Evolutionary conservation across 495 filamentous ascomycete genomes (phyloP).

Genomic region (Thozetella sp.): DNA sequence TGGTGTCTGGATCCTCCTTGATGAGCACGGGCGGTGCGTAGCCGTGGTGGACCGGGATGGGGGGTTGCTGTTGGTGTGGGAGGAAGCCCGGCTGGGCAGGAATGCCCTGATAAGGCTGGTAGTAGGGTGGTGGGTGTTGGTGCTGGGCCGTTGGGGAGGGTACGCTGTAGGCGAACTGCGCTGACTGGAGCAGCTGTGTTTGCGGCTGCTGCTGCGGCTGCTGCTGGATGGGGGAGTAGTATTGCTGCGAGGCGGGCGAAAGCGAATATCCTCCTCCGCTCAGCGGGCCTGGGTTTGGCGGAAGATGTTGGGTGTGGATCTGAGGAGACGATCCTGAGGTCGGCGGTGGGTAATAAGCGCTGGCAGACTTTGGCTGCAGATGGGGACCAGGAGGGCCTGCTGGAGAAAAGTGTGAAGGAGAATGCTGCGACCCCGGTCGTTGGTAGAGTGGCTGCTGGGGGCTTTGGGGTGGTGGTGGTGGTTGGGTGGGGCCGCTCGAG

Average conservation of each 20-base stretch:
- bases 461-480: conserved; percentile 12
- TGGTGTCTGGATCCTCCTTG: conserved; percentile 33
- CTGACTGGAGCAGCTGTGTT: not conserved
- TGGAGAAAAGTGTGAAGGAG: not conserved
- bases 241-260: conserved; percentile 7
- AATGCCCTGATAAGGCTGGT: conserved; percentile 5
- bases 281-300: conserved; percentile 6
- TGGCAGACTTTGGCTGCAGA: conserved; percentile 3
- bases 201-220: conserved; percentile 8
- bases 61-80: not conserved
- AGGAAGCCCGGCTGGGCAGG: conserved; percentile 16
- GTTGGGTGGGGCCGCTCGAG: conserved; percentile 28
- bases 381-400: not conserved
- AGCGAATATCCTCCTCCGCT: conserved; percentile 2
- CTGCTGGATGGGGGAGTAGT: conserved; percentile 5
- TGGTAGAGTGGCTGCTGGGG: conserved; percentile 11
- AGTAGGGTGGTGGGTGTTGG: conserved; percentile 6
- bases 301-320: conserved; percentile 7
- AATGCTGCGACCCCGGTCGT: conserved; percentile 8
- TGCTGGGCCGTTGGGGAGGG: not conserved
- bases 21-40: not conserved
- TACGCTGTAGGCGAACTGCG: conserved; percentile 7
- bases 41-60: not conserved
- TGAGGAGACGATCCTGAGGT: not conserved
- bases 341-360: not conserved